These are phyloP conservation scores for Triangularia verruculosa DNA, from an alignment of 2,329 filamentous ascomycete species.

Conservation along the genomic window DNA sequence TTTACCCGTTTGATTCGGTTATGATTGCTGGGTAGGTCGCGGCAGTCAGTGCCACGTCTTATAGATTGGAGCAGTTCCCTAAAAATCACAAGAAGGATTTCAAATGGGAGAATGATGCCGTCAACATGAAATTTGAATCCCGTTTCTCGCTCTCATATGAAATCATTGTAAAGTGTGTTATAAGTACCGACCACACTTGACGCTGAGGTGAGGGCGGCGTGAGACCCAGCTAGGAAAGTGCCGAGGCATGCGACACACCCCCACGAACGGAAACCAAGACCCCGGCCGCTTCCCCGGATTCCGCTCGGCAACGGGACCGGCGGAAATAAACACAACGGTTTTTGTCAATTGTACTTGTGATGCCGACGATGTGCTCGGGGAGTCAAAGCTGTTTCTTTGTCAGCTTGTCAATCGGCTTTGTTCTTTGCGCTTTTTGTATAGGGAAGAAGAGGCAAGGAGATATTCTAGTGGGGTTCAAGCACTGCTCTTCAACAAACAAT, in stretches of 20 bases:
- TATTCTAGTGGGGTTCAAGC: too few relatives aligned
- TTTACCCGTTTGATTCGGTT: conserved; percentile 2
- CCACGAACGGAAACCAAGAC: not conserved
- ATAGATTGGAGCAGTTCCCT: not conserved
- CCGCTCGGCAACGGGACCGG: not conserved
- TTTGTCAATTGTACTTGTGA: not conserved
- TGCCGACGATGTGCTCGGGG: not conserved
- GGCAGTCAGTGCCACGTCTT: not conserved
- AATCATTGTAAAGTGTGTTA: not conserved
- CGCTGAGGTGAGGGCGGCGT: not conserved
- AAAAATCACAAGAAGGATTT: not conserved
- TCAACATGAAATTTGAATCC: not conserved
- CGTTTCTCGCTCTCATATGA: not conserved
- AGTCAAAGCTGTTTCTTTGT: not conserved
- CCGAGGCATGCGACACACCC: not conserved
- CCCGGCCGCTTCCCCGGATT: not conserved
- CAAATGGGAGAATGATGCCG: not conserved
- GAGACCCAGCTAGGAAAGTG: not conserved
- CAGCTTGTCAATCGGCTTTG: not conserved
- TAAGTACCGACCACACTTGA: not conserved
- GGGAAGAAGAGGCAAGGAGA: not conserved
- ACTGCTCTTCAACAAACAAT: not conserved
- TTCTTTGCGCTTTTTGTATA: not conserved
- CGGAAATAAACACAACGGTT: not conserved
- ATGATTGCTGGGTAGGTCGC: not conserved